phyloP scores from a whole-genome alignment of 2,329 filamentous ascomycete species.

The Exophiala sp. region DNA sequence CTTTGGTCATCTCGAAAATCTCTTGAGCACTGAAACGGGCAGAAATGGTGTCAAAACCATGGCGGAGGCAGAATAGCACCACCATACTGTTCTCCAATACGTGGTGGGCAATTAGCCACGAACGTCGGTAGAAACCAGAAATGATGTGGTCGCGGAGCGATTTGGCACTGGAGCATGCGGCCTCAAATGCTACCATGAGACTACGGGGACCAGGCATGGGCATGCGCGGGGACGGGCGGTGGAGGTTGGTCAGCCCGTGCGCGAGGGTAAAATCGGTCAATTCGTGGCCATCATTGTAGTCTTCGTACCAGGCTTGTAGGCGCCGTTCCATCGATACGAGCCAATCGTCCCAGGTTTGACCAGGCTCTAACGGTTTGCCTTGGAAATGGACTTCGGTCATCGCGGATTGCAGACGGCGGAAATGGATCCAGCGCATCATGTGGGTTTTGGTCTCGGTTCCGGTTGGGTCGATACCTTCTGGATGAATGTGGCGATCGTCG shows the following conservation, averaged over 20 bases:
- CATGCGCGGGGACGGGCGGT: slow-evolving; percentile 29
- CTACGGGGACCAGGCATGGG: slow-evolving; percentile 27
- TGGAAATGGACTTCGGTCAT: slow-evolving; percentile 32
- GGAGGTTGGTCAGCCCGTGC: slow-evolving; percentile 29
- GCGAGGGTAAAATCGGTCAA: slow-evolving; percentile 28
- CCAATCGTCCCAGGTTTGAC: slow-evolving; percentile 31
- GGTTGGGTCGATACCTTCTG: slow-evolving; percentile 25
- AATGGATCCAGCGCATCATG: slow-evolving; percentile 29
- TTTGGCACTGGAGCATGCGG: slow-evolving; percentile 27
- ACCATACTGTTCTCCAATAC: slow-evolving; percentile 30
- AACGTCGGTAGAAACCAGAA: slow-evolving; percentile 29
- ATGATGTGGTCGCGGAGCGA: slow-evolving; percentile 28
- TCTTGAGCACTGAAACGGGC: slow-evolving; percentile 30
- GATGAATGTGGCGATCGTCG: slow-evolving; percentile 28
- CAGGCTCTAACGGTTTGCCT: slow-evolving; percentile 26
- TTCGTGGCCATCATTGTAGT: slow-evolving; percentile 29
- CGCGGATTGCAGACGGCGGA: slow-evolving; percentile 28
- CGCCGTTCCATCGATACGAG: slow-evolving; percentile 28
- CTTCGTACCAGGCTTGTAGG: slow-evolving; percentile 28
- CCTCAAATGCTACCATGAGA: slow-evolving; percentile 30
- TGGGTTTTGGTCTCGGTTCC: slow-evolving; percentile 28
- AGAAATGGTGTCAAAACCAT: slow-evolving; percentile 31
- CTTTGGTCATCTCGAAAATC: slow-evolving; percentile 34
- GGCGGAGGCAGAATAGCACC: slow-evolving; percentile 32
- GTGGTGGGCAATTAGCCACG: slow-evolving; percentile 30